These are phyloP conservation scores for Saccharomycopsis hybrid DNA, from an alignment of 1,139 yeast genomes.

Conservation along the genomic window DNA sequence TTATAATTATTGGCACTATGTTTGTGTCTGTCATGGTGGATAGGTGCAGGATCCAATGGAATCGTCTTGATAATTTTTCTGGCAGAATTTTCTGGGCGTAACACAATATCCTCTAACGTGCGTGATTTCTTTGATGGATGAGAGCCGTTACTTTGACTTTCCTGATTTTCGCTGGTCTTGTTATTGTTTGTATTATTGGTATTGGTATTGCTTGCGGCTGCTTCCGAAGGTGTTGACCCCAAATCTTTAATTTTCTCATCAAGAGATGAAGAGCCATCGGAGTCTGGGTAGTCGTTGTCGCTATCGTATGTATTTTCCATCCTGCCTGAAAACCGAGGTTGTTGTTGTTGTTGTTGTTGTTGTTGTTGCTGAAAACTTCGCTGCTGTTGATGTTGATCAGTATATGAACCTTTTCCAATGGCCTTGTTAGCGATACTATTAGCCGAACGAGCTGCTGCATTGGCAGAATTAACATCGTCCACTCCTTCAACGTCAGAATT, in stretches of 20 bases:
- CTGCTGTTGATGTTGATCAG: no score
- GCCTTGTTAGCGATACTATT: no score
- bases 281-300: slow-evolving; percentile 25
- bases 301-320: slow-evolving; percentile 4
- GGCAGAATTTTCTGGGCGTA: slow-evolving; percentile 64
- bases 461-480: slow-evolving; percentile 6
- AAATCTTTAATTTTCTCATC: slow-evolving; percentile 24
- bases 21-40: background rate
- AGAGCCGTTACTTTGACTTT: slow-evolving; percentile 23
- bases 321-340: no score
- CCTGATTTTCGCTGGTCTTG: slow-evolving; percentile 24
- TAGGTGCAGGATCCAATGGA: slow-evolving; percentile 76
- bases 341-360: no score
- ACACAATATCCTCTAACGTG: slow-evolving; percentile 38
- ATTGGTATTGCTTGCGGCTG: slow-evolving; percentile 25
- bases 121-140: slow-evolving; percentile 34
- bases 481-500: slow-evolving; percentile 27
- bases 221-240: slow-evolving; percentile 23
- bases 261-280: slow-evolving; percentile 22
- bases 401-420: no score
- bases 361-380: no score
- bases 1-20: no score
- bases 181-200: background rate
- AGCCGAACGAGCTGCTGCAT: no score
- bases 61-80: slow-evolving; percentile 67